A percentile compares a stretch with the other conserved stretches of the same genome.
phyloP scores from a whole-genome alignment of 305 asterid species.

The Solanum chacoense region DNA sequence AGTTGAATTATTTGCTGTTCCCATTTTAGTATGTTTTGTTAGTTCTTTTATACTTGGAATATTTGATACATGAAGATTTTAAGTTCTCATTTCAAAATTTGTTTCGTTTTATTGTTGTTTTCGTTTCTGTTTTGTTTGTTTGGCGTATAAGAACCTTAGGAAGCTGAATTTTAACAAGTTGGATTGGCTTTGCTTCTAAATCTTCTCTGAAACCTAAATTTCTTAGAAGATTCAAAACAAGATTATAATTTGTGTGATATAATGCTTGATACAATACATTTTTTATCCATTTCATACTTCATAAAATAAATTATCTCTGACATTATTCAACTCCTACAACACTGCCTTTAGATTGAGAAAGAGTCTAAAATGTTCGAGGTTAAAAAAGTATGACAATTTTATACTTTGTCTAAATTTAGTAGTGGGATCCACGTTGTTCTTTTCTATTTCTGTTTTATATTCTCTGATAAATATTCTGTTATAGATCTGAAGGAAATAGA shows the following conservation, averaged over 20 bases:
- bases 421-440: background rate
- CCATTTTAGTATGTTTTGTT: background rate
- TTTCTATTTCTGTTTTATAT: background rate
- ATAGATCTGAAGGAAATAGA: background rate
- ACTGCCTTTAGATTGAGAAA: background rate
- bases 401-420: background rate
- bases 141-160: background rate
- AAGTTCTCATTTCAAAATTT: background rate
- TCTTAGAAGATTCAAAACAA: background rate
- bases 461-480: background rate
- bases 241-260: background rate
- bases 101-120: background rate
- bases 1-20: background rate
- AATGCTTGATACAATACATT: background rate
- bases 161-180: background rate
- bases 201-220: background rate
- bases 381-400: background rate
- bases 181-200: background rate
- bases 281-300: background rate
- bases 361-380: background rate
- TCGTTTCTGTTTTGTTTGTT: background rate
- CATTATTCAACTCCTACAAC: background rate
- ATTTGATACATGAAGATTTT: background rate
- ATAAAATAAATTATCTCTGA: background rate
- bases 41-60: background rate